These are phyloP conservation scores for Blastocystis sp. DNA, from an alignment of 352 stramenopile genomes.

Conservation along the genomic window DNA sequence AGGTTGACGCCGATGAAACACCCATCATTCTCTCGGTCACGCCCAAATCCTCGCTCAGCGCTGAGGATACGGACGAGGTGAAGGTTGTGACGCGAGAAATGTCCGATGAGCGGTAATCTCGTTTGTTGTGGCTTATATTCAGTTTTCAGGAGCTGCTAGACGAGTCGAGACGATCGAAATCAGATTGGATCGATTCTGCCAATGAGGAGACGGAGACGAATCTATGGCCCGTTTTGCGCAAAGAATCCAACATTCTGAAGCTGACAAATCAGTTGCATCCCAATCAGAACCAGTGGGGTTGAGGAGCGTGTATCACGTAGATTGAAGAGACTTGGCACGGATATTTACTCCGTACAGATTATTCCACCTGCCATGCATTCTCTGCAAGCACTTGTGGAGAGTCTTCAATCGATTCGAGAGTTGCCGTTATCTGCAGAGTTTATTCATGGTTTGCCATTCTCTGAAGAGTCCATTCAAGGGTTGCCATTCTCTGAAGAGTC, in stretches of 20 bases:
- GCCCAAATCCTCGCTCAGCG: neutral
- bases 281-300: slow-evolving; percentile 53
- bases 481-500: too few relatives aligned
- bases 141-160: slow-evolving; percentile 62
- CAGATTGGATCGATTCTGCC: slow-evolving; percentile 53
- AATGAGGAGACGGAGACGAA: slow-evolving; percentile 48
- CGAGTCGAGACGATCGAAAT: slow-evolving; percentile 53
- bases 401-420: neutral
- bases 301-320: neutral
- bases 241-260: slow-evolving; percentile 52
- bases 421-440: neutral
- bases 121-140: neutral
- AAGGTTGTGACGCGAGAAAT: neutral
- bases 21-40: neutral
- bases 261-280: slow-evolving; percentile 51
- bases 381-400: slow-evolving; percentile 8
- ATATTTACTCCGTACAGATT: slow-evolving; percentile 32
- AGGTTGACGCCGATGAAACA: neutral
- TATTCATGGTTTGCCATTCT: too few relatives aligned
- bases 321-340: slow-evolving; percentile 48
- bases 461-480: too few relatives aligned
- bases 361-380: slow-evolving; percentile 44
- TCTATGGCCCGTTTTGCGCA: slow-evolving; percentile 35
- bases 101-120: slow-evolving; percentile 31
- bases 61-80: neutral